Percentiles rank a stretch among this genome's conserved stretches.
Conservation (phyloP, 305 asterid genomes). For the Ilex paraguariensis region DNA sequence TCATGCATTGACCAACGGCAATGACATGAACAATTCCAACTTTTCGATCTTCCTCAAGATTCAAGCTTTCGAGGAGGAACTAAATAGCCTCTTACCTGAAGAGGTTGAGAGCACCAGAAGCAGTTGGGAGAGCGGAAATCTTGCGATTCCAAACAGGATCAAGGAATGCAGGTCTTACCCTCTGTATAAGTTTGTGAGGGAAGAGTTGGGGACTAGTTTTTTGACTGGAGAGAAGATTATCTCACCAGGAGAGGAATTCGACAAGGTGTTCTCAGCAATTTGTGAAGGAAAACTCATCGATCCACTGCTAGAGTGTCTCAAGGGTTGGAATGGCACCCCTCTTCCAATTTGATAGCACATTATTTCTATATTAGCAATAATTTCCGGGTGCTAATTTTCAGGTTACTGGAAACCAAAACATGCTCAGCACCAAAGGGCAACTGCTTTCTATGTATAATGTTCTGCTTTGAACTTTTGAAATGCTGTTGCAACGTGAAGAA, state of each 20-base stretch:
- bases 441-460: no score
- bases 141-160: constrained; percentile 42
- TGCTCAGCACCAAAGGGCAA: no score
- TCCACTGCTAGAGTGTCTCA: constrained; percentile 54
- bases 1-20: constrained; percentile 18
- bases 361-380: constrained; percentile 8
- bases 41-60: constrained; percentile 23
- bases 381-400: no score
- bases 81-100: no score
- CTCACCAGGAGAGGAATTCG: constrained; percentile 68
- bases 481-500: no score
- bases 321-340: constrained; percentile 60
- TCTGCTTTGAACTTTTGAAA: no score
- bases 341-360: constrained; percentile 38
- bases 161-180: constrained; percentile 61
- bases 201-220: constrained; percentile 34
- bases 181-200: constrained; percentile 47
- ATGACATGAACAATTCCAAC: constrained; percentile 10
- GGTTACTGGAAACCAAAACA: no score
- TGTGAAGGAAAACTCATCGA: constrained; percentile 49
- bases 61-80: constrained; percentile 9
- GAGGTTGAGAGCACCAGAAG: no score
- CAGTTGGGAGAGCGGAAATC: constrained; percentile 30
- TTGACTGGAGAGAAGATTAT: constrained; percentile 46
- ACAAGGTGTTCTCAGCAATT: constrained; percentile 59